Evolutionary conservation across 2,329 filamentous ascomycete genomes (phyloP), one percentile per base, ranked within the genome.

Genomic region (Scytalidium lignicola): DNA sequence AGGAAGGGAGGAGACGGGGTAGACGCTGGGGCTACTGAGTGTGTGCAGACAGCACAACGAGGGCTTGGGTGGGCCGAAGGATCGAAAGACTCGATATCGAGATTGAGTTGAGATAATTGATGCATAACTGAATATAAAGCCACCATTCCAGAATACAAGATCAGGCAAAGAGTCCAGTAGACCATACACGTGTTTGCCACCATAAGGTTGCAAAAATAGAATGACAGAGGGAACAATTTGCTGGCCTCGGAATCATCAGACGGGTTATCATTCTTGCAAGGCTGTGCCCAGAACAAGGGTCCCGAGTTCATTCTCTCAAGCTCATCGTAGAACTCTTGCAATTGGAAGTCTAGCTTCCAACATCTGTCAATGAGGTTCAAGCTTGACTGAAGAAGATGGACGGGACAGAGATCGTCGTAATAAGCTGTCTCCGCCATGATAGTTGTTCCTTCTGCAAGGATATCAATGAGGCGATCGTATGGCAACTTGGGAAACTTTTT

Each of bases 111-210:
- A 15, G 7, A 37, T 37, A 37, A 15, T 37, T 37, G 32, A 37
- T 37, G 5, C 5, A 37, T 37, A n/a, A 37, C 32, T 13, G 32
- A 7, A 51, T 67, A 64, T 8, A 70, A 52, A 40, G 62, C 58
- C 8, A 47, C 57, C 46, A 69, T 56, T 1, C 65, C 64, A 3
- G 63, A 59, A 63, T 65, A 69, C 18, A 70, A 49, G 47, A 70
- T 61, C 1, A 58, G 47, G 6, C 55, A 53, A 1, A 59, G 58
- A 3, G 64, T 58, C 67, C 67, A 70, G 43, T 64, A 63, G 2
- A 66, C 32, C 40, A 65, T 59, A 12, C 65, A 55, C 3, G 58
- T 63, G 6, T 55, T 51, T 3, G 66, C 65, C 3, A 56, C 55
- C 6, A 43, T 43, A 3, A 66, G 47, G 43, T 61, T 53, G 2